phyloP scores from a whole-genome alignment of 257 asterid genomes.

The Fraxinus quadrangulata region DNA sequence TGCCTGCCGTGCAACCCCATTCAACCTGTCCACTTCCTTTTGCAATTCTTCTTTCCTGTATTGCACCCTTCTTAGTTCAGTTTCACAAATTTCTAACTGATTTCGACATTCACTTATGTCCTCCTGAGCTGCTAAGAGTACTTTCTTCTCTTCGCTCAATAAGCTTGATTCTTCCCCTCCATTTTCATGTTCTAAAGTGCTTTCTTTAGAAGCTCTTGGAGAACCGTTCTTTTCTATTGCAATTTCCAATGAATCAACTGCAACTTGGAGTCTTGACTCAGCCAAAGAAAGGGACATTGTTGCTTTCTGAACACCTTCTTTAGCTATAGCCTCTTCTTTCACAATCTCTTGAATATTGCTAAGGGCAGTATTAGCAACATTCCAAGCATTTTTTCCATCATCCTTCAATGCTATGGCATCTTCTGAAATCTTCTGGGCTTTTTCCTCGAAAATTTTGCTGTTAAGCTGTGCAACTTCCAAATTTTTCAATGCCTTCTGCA shows the following conservation, averaged over 20 bases:
- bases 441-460: slow-evolving; percentile 79
- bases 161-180: slow-evolving; percentile 44
- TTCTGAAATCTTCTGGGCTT: slow-evolving; percentile 92
- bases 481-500: slow-evolving; percentile 77
- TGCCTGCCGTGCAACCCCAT: slow-evolving; percentile 65
- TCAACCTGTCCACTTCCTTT: slow-evolving; percentile 79
- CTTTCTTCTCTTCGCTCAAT: slow-evolving; percentile 41
- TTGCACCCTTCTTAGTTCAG: slow-evolving; percentile 65
- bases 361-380: slow-evolving; percentile 55
- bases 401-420: slow-evolving; percentile 87
- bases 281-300: slow-evolving; percentile 75
- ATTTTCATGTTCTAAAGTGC: slow-evolving; percentile 27
- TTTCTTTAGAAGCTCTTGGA: slow-evolving; percentile 29
- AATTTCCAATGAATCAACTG: slow-evolving; percentile 46
- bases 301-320: slow-evolving; percentile 73
- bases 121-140: slow-evolving; percentile 58
- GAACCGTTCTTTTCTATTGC: slow-evolving; percentile 39
- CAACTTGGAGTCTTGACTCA: slow-evolving; percentile 73
- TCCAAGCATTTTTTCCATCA: slow-evolving; percentile 72
- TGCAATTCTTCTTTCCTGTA: slow-evolving; percentile 83
- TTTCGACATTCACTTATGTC: slow-evolving; percentile 59
- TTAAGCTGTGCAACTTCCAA: slow-evolving; percentile 74
- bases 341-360: slow-evolving; percentile 55
- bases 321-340: slow-evolving; percentile 68
- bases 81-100: slow-evolving; percentile 64